Base-by-base conservation (phyloP, 495 filamentous ascomycete species). In the Aspergillus cavernicola region DNA sequence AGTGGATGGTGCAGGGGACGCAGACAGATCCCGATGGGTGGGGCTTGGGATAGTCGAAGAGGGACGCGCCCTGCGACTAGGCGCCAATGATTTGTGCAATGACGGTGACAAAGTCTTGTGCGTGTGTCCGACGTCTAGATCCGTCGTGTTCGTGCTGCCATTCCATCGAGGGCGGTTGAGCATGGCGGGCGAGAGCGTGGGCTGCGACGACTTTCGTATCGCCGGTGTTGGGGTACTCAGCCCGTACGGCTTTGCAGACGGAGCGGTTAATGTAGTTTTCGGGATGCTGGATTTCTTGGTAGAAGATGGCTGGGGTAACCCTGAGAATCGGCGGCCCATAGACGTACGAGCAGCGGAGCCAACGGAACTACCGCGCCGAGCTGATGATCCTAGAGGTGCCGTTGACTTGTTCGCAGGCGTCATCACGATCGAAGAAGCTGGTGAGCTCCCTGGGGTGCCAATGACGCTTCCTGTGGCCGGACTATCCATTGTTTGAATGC, bases 361-460 rank as follows among this genome's bases (percentile, higher is more conserved):
- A 11, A 77, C 82, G 13, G 74, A 76, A 55, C 77, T 80, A 40
- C 66, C 76, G 18, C 75, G 73, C 38, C 74, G 66, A 50, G 76
- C 80, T 11, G 75, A 76, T 8, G 64, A 66, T n/a, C 74, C 68
- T 26, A 71, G 45, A 6, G 75, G 68, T 3, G 72, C 74, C 19
- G 64, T 65, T 4, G 55, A 51, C 56, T 52, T 77, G 48, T 57
- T 71, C 8, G 66, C 67, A 5, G 68, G 61, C 2, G 80, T 80
- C 78, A 90, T 82, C 16, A 92, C 77, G 11, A 96, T 82, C 15
- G 92, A 96, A 13, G 90, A 95, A 11, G 93, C 89, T 20, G 93
- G 93, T 4, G 92, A 96, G 73, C 82, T 95, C 47, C 84, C 87
- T 1, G 87, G 93, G 2, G 89, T 96, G 46, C 88, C 89, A 41